Conservation (phyloP, 768 basidiomycete genomes). For the Gloeostereum incarnatum region DNA sequence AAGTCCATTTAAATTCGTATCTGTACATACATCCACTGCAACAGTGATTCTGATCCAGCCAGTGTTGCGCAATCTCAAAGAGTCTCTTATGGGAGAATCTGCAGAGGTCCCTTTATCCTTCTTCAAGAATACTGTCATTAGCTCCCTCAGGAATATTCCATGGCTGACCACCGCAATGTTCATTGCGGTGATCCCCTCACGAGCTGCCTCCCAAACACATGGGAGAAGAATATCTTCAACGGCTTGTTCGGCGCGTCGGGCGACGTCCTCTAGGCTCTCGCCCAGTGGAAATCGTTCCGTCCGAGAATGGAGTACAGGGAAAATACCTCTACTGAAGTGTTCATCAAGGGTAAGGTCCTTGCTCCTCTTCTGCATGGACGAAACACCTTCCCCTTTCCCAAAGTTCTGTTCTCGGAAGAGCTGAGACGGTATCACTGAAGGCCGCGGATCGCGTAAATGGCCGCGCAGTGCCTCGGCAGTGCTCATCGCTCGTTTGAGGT, state of each 20-base stretch:
- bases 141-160: constrained; percentile 58
- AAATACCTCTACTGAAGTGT: constrained; percentile 43
- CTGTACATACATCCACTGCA: constrained; percentile 28
- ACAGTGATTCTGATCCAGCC: constrained; percentile 55
- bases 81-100: constrained; percentile 19
- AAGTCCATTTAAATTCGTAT: background rate
- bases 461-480: constrained; percentile 51
- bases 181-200: constrained; percentile 24
- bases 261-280: constrained; percentile 63
- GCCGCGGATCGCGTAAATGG: constrained; percentile 35
- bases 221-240: constrained; percentile 47
- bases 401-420: constrained; percentile 63
- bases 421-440: constrained; percentile 34
- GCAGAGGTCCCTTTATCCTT: constrained; percentile 18
- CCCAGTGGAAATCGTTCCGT: constrained; percentile 55
- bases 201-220: constrained; percentile 34
- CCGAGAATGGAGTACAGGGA: constrained; percentile 36
- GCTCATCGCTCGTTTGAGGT: constrained; percentile 51
- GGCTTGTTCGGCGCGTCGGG: constrained; percentile 38
- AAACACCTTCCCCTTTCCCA: constrained; percentile 60
- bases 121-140: constrained; percentile 41
- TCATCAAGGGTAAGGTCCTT: constrained; percentile 26
- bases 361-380: constrained; percentile 28
- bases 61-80: constrained; percentile 54
- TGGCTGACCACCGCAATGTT: constrained; percentile 69